Conservation (phyloP, 805 yeast genomes). For the Schwanniomyces sp. region DNA sequence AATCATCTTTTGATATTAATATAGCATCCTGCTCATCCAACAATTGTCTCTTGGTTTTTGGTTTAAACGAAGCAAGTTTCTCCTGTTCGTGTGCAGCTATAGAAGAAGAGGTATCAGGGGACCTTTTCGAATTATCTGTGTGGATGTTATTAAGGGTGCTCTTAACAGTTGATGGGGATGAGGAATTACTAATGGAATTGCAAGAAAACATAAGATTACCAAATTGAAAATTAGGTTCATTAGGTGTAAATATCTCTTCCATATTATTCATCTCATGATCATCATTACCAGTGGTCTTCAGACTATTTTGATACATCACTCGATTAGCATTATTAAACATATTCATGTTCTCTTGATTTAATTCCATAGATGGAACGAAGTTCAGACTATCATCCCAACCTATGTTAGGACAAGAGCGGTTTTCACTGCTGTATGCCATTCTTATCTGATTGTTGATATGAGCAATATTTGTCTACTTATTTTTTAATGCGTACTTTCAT, state of each 20-base stretch:
- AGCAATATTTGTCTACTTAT: not conserved
- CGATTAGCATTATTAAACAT: slow-evolving; percentile 2
- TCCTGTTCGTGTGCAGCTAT: not conserved
- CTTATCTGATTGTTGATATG: not conserved
- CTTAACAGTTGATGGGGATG: slow-evolving; percentile 2
- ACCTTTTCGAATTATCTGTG: not conserved
- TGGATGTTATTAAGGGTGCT: not conserved
- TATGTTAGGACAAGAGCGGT: not conserved
- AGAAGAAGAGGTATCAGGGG: not conserved
- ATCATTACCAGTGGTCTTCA: not conserved
- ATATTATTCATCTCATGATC: not conserved
- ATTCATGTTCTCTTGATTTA: slow-evolving; percentile 3
- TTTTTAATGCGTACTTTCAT: not conserved
- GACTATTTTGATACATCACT: not conserved
- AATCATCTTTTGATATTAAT: slow-evolving; percentile 36
- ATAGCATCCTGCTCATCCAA: slow-evolving; percentile 38
- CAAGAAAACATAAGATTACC: not conserved
- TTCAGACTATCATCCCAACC: slow-evolving; percentile 1
- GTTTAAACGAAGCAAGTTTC: not conserved
- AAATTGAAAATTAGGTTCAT: not conserved
- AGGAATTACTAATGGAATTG: not conserved
- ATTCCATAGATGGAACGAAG: not conserved
- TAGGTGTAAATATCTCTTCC: not conserved
- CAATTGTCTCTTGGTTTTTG: slow-evolving; percentile 23
- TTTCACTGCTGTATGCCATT: not conserved